Conservation (phyloP, 2,329 filamentous ascomycete species). For the Neophaeococcomyces mojaviensis region DNA sequence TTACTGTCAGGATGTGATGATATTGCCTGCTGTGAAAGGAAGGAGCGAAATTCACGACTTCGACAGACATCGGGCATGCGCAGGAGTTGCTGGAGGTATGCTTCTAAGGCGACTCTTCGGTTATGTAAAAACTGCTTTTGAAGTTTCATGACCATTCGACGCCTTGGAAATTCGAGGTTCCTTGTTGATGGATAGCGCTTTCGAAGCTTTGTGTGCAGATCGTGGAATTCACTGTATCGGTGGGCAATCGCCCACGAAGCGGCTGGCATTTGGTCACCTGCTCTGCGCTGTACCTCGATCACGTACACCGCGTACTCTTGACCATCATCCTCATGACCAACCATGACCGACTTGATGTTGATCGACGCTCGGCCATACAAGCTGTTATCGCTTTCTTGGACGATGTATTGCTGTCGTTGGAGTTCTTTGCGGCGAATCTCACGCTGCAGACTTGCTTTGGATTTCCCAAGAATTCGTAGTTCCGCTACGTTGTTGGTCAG, state of each 20-base stretch:
- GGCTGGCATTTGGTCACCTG: slow-evolving; percentile 93
- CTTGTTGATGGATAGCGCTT: slow-evolving; percentile 79
- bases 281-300: slow-evolving; percentile 81
- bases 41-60: slow-evolving; percentile 82
- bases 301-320: slow-evolving; percentile 86
- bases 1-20: slow-evolving; percentile 52
- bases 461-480: slow-evolving; percentile 83
- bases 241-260: slow-evolving; percentile 89
- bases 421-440: slow-evolving; percentile 92
- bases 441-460: slow-evolving; percentile 82
- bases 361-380: slow-evolving; percentile 86
- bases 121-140: slow-evolving; percentile 95
- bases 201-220: slow-evolving; percentile 82
- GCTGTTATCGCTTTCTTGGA: slow-evolving; percentile 97
- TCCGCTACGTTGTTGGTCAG: slow-evolving; percentile 95
- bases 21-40: slow-evolving; percentile 79
- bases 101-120: slow-evolving; percentile 72
- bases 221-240: slow-evolving; percentile 93
- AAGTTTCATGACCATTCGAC: slow-evolving; percentile 90
- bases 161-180: slow-evolving; percentile 81
- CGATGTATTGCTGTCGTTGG: slow-evolving; percentile 90
- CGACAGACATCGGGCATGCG: slow-evolving; percentile 87
- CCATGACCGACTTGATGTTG: slow-evolving; percentile 85
- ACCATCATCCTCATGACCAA: slow-evolving; percentile 84
- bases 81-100: slow-evolving; percentile 74